Conservation (phyloP, 2,329 filamentous ascomycete species). For the Neofusicoccum kwambonambiense region DNA sequence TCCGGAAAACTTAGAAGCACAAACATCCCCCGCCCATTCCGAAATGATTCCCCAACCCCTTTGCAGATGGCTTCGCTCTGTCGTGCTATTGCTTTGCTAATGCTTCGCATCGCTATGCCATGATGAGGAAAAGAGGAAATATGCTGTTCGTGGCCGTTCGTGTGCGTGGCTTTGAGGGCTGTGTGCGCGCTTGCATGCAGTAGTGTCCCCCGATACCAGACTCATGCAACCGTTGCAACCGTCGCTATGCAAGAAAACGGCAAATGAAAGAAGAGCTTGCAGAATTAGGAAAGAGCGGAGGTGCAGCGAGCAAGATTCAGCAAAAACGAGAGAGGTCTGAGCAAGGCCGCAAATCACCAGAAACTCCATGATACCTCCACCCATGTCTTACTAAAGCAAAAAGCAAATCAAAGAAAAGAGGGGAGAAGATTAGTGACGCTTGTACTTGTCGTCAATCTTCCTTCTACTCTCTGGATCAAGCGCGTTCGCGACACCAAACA, state of each 20-base stretch:
- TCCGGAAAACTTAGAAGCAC: neutral
- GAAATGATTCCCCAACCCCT: too few relatives aligned
- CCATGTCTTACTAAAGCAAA: neutral
- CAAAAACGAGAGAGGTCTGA: neutral
- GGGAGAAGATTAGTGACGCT: neutral
- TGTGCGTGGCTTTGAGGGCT: neutral
- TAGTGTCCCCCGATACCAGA: neutral
- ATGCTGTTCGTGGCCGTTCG: neutral
- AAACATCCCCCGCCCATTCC: neutral
- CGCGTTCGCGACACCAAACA: slow-evolving; percentile 89
- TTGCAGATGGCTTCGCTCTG: too few relatives aligned
- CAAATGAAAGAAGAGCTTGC: neutral
- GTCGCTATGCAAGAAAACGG: slow-evolving; percentile 9
- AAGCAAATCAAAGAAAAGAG: neutral
- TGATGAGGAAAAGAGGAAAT: neutral
- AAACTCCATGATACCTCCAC: neutral
- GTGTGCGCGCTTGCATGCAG: neutral
- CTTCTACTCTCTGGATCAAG: slow-evolving; percentile 80
- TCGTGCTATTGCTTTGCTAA: too few relatives aligned
- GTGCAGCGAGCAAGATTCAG: neutral
- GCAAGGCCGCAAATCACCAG: neutral
- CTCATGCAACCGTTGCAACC: neutral
- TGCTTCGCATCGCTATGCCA: neutral
- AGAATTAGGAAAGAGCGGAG: neutral
- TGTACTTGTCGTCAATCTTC: slow-evolving; percentile 68